phyloP scores from a whole-genome alignment of 176 grass and related monocot species.

The Secale cereale region DNA sequence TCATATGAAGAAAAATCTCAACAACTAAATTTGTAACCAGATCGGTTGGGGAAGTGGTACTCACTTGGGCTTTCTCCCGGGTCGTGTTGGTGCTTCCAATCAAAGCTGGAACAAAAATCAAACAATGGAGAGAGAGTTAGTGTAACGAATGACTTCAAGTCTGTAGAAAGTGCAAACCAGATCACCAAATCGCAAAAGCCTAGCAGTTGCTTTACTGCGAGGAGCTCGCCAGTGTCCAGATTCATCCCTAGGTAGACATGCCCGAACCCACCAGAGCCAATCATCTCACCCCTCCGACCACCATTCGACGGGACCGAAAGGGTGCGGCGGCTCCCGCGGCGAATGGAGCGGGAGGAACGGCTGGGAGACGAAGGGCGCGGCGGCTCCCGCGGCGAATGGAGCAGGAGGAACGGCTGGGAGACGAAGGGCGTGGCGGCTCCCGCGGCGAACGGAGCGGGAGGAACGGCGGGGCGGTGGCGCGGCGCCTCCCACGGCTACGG shows the following conservation, averaged over 20 bases:
- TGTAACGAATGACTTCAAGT: neutral
- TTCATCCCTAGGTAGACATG: constrained; percentile 47
- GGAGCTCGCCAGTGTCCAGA: constrained; percentile 87
- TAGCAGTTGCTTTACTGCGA: constrained; percentile 81
- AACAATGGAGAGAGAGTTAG: neutral
- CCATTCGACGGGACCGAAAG: neutral
- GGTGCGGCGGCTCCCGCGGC: no score
- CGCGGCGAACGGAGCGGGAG: no score
- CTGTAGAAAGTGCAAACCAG: neutral
- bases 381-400: no score
- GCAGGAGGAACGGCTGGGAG: no score
- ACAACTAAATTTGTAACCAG: neutral
- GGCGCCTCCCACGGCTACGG: no score
- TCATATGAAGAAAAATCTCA: neutral
- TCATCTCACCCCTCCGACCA: no score
- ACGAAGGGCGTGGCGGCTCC: no score
- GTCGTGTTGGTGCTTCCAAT: constrained; percentile 69
- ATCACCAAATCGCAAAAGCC: neutral
- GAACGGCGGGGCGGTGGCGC: no score
- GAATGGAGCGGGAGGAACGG: no score
- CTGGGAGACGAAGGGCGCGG: no score
- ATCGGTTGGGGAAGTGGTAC: constrained; percentile 10
- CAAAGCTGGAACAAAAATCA: constrained; percentile 51
- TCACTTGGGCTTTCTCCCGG: constrained; percentile 87
- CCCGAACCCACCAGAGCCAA: no score